Evolutionary conservation across 352 stramenopile genomes (phyloP).

Genomic region (Stramenopiles sp.): DNA sequence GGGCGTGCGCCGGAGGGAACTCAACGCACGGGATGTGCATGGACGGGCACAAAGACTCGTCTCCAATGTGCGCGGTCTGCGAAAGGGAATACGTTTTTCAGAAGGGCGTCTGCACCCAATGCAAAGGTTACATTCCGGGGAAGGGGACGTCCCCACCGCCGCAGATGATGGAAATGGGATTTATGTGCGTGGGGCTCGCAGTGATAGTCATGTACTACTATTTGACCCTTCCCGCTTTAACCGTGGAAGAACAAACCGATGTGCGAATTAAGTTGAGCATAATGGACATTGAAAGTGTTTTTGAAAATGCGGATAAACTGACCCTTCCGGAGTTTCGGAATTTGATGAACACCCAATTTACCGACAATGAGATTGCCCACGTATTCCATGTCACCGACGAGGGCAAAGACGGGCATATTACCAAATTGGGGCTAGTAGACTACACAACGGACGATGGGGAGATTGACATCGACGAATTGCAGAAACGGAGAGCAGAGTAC

Average conservation of each 20-base stretch:
- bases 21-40: neutral
- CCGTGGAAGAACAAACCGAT: neutral
- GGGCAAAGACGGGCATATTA: neutral
- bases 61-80: neutral
- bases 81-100: neutral
- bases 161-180: neutral
- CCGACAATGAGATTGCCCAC: neutral
- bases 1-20: neutral
- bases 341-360: conserved; percentile 5
- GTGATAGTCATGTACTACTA: neutral
- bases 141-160: neutral
- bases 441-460: neutral
- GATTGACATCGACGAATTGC: neutral
- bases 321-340: neutral
- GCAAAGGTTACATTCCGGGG: neutral
- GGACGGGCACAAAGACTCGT: neutral
- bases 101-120: neutral
- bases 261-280: neutral
- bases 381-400: neutral
- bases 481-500: neutral
- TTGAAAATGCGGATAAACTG: neutral
- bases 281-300: neutral
- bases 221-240: neutral
- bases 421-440: neutral
- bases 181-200: neutral